A percentile compares a stretch with the other conserved stretches of the same genome.
Evolutionary conservation across 352 stramenopile species (phyloP).

Genomic region (Phytopythium oedochilum): DNA sequence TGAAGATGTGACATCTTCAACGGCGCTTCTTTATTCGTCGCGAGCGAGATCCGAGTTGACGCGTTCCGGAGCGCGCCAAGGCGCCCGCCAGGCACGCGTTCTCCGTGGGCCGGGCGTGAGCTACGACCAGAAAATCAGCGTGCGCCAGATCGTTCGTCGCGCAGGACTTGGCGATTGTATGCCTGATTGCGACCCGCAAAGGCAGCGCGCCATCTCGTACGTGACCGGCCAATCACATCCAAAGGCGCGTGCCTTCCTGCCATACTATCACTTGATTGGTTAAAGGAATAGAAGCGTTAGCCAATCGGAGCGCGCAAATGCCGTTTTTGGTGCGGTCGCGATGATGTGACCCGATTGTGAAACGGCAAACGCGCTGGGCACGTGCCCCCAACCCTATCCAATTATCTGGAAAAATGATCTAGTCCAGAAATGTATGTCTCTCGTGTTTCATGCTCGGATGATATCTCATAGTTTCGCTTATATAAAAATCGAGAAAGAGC

Average conservation of each 20-base stretch:
- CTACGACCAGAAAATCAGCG: constrained; percentile 1
- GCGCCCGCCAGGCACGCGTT: background rate
- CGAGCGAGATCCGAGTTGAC: background rate
- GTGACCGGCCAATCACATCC: constrained; percentile 12
- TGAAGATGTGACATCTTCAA: background rate
- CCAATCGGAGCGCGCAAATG: constrained; percentile 15
- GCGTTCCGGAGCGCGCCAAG: background rate
- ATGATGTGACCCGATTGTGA: background rate
- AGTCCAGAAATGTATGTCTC: background rate
- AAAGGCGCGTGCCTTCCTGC: constrained; percentile 10
- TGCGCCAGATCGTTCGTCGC: background rate
- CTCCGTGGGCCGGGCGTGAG: constrained; percentile 3
- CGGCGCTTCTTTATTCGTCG: background rate
- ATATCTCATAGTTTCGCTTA: background rate
- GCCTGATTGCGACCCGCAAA: background rate
- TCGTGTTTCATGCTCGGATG: too few relatives aligned
- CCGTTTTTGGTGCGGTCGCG: background rate
- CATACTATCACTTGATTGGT: background rate
- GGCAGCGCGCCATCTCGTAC: constrained; percentile 1
- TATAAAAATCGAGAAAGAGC: background rate
- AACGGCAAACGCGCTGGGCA: background rate
- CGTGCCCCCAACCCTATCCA: background rate
- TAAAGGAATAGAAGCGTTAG: background rate
- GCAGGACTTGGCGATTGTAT: background rate
- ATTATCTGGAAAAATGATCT: background rate